Percentiles rank a stretch among this genome's conserved stretches.
Conservation (phyloP, 352 stramenopile species). For the Phytophthora meadii region DNA sequence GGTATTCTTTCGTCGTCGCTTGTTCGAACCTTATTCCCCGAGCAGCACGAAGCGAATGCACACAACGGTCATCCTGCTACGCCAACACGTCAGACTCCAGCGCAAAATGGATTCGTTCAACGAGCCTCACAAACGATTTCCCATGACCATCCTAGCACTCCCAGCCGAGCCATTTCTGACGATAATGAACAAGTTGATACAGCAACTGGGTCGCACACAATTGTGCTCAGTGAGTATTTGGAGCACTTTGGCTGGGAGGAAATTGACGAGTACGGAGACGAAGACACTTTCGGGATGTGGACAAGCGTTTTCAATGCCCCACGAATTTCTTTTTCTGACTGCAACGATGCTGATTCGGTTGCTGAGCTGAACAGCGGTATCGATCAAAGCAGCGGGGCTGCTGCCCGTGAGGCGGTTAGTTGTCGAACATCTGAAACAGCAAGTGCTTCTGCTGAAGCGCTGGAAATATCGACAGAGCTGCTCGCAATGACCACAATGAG, state of each 20-base stretch:
- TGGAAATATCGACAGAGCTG: too few relatives aligned
- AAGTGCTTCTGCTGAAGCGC: too few relatives aligned
- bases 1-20: background rate
- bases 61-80: too few relatives aligned
- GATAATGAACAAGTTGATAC: slow-evolving; percentile 1
- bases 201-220: background rate
- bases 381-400: too few relatives aligned
- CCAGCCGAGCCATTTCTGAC: background rate
- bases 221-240: slow-evolving; percentile 2
- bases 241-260: slow-evolving; percentile 6
- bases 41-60: background rate
- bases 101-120: background rate
- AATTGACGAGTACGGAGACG: slow-evolving; percentile 5
- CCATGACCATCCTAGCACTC: background rate
- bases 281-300: slow-evolving; percentile 3
- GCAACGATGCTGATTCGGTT: too few relatives aligned
- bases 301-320: background rate
- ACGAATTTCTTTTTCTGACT: background rate
- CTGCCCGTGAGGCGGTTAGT: too few relatives aligned
- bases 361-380: too few relatives aligned
- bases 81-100: background rate
- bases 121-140: background rate
- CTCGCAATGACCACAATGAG: too few relatives aligned
- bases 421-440: too few relatives aligned
- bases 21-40: background rate